Conservation (phyloP, 23 red algal genomes). For the Gracilariopsis chorda region DNA sequence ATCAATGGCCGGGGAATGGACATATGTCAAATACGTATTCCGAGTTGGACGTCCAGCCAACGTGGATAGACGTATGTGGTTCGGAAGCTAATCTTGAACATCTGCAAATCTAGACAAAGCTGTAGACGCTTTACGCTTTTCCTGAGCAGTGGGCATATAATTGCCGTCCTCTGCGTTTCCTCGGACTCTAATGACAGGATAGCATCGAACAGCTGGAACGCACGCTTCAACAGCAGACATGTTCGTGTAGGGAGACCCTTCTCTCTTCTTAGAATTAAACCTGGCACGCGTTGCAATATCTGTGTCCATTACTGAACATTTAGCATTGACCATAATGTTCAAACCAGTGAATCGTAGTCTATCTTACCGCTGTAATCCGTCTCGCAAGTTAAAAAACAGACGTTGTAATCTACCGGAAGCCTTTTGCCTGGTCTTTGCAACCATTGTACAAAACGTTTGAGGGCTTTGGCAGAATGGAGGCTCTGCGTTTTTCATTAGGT, state of each 20-base stretch:
- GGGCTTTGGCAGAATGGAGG: too few species aligned
- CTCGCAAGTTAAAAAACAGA: not conserved
- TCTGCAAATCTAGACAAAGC: conserved; percentile 1
- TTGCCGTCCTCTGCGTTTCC: conserved; percentile 1
- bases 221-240: not conserved
- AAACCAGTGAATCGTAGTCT: not conserved
- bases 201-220: not conserved
- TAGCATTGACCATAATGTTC: not conserved
- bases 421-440: not conserved
- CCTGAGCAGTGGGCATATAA: conserved; percentile 46
- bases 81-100: not conserved
- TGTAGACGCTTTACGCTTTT: not conserved
- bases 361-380: not conserved
- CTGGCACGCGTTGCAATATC: not conserved
- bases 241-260: not conserved
- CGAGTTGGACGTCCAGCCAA: conserved; percentile 51
- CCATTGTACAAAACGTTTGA: not conserved
- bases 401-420: not conserved
- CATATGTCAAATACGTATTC: conserved; percentile 30
- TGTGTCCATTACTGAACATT: not conserved
- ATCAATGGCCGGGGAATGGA: conserved; percentile 47
- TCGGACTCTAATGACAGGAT: conserved; percentile 24
- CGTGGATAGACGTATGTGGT: conserved; percentile 3
- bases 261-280: too few species aligned
- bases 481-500: too few species aligned